Conservation (phyloP, 169 alveolate genomes). For the Plasmodium billcollinsi region DNA sequence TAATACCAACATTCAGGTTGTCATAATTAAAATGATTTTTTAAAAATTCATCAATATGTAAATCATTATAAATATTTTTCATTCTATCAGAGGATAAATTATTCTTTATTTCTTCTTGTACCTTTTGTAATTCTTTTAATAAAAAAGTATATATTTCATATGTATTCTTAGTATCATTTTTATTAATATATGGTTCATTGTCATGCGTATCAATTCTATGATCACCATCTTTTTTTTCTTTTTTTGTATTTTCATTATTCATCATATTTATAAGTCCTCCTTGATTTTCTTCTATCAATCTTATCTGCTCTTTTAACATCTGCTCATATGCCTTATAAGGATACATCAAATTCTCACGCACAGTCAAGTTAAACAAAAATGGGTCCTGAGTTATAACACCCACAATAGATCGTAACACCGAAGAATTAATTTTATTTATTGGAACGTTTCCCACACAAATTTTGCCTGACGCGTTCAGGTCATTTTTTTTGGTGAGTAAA, state of each 20-base stretch:
- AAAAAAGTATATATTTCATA: constrained; percentile 31
- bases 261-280: neutral
- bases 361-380: constrained; percentile 34
- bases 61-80: constrained; percentile 87
- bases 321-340: constrained; percentile 56
- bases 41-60: constrained; percentile 92
- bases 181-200: constrained; percentile 1
- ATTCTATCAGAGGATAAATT: constrained; percentile 92
- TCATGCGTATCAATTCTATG: neutral
- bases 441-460: constrained; percentile 78
- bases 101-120: constrained; percentile 89
- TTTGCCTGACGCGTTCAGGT: constrained; percentile 81
- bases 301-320: constrained; percentile 56
- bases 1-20: constrained; percentile 91
- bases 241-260: neutral
- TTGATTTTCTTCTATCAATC: constrained; percentile 11
- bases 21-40: constrained; percentile 86
- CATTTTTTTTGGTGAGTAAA: constrained; percentile 91
- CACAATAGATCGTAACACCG: constrained; percentile 42
- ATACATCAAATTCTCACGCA: constrained; percentile 19
- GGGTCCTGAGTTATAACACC: constrained; percentile 70
- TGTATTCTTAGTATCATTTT: neutral
- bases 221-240: neutral
- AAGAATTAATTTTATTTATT: constrained; percentile 31
- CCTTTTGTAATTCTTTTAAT: constrained; percentile 61